Base-by-base conservation (phyloP, 106 monocot species). In the Phalaenopsis equestris region DNA sequence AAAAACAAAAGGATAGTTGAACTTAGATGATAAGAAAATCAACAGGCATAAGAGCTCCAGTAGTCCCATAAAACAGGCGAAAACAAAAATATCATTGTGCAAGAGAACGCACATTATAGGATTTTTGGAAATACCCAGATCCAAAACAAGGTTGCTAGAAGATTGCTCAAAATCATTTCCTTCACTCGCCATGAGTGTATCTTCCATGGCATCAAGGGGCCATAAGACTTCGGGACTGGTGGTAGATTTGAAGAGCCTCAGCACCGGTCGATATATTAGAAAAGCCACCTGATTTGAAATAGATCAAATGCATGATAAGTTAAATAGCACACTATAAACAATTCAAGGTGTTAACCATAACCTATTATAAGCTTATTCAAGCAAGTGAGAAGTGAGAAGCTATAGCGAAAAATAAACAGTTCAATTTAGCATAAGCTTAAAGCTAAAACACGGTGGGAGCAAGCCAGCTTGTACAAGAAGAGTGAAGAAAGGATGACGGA, bases 191-290 rank as follows among this genome's bases (percentile, higher is more conserved):
- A 56, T 18, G 37, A 52, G 75, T 14, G 49, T 43, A 45, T 91
- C 83, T 14, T 84, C 81, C 68, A 61, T 18, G 41, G 42, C 41
- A 57, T 88, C 88, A 82, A 95, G 91, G 79, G 99, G 99, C 99
- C 99, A 99, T 38, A 81, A 95, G 70, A 88, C 83, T 72, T 93
- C 99, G 83, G 83, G 65, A 3, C 78, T 77, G 56, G 15, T 67
- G 15, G 45, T 75, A 73, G 86, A 88, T 82, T 90, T 95, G 79
- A 99, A 95, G 42, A 99, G 93, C 80, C 93, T 93, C 95, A 99
- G 90, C 15, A 95, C 87, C 19, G 99, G 99, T 0, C 99, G 99
- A 86, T 99, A 99, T 55, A 99, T 80, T 42, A 99, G 81, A 90
- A 99, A 97, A 55, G 94, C 97, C 17, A 97, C 97, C 96, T 96